A percentile compares a stretch with the other conserved stretches of the same genome.
Conservation (phyloP, 176 grass and related monocot genomes). For the Cenchrus purpureus region DNA sequence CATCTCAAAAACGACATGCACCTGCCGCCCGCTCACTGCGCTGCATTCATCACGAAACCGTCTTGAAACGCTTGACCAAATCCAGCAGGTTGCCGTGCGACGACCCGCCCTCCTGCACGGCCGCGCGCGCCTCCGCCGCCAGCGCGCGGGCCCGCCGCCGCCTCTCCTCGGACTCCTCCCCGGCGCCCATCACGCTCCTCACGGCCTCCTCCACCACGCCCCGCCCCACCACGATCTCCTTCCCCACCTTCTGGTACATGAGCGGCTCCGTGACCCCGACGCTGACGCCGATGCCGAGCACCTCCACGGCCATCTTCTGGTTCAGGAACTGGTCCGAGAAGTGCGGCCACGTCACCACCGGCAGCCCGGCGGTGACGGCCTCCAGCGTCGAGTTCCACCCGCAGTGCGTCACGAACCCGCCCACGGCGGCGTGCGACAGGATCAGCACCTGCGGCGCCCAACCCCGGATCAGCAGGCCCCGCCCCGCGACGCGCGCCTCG, state of each 20-base stretch:
- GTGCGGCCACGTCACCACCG: slow-evolving; percentile 60
- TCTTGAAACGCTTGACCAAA: slow-evolving; percentile 27
- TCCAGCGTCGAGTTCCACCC: slow-evolving; percentile 88
- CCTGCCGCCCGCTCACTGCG: not conserved
- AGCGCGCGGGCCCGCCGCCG: not conserved
- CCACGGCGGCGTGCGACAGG: slow-evolving; percentile 58
- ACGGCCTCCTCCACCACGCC: slow-evolving; percentile 31
- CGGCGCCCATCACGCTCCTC: slow-evolving; percentile 46
- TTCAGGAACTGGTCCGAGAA: slow-evolving; percentile 58
- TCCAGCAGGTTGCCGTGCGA: slow-evolving; percentile 32
- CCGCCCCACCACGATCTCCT: slow-evolving; percentile 31
- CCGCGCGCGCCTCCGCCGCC: no score
- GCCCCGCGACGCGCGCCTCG: slow-evolving; percentile 33
- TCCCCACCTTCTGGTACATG: not conserved
- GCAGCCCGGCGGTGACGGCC: slow-evolving; percentile 44
- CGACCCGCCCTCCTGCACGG: no score
- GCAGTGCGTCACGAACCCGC: slow-evolving; percentile 78
- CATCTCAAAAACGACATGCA: not conserved
- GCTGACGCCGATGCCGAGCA: slow-evolving; percentile 52
- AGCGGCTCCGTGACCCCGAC: slow-evolving; percentile 31
- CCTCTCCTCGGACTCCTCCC: slow-evolving; percentile 46
- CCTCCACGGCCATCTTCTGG: slow-evolving; percentile 54
- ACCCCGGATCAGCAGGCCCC: slow-evolving; percentile 38
- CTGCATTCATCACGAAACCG: not conserved
- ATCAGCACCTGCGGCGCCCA: slow-evolving; percentile 72